Evolutionary conservation across 257 asterid species (phyloP), one percentile per base, ranked within the genome.

Genomic region (Ballota nigra): DNA sequence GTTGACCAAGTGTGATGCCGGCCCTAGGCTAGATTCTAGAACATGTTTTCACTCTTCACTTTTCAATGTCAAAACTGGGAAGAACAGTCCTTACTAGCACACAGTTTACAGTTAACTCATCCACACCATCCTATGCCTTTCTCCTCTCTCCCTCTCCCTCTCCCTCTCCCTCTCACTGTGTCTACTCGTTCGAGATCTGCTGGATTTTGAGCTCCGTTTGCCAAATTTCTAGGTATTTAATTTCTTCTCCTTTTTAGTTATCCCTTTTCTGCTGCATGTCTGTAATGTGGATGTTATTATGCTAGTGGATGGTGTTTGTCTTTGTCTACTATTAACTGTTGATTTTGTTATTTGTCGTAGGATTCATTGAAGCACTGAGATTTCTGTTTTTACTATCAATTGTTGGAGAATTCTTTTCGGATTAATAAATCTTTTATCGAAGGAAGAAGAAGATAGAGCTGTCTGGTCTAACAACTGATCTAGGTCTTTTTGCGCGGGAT

Each of bases 181-280:
- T 36, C 8, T 8, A 2, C 41, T 36, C 16, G 29, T 3, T 41
- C 24, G 24, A 40, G 76, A 76, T 76, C 68, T 63, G 41, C 68
- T 53, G 51, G 40, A 2, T 57, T 66, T 57, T 28, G 69, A 57
- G 26, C 56, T 58, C 62, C 24, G 26, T 57, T 49, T 53, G 20
- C 63, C 22, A 28, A 59, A 13, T 28, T 43, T 63, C 68, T 63
- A 24, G 80, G 80, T 76, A 70, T 68, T 8, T 10, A 2, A 11
- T 28, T 19, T 61, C 36, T 36, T 53, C 13, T 12, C 47, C 9
- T 26, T 58, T 55, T n/a, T n/a, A n/a, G n/a, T 12, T 8, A 0
- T 22, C 29, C 29, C 57, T 33, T 13, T 55, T 8, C 34, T 64
- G 67, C 23, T 56, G 68, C 63, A 47, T 66, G 26, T 59, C 45